Base-by-base conservation (phyloP, 2,329 filamentous ascomycete species). In the Geosmithia morbida region DNA sequence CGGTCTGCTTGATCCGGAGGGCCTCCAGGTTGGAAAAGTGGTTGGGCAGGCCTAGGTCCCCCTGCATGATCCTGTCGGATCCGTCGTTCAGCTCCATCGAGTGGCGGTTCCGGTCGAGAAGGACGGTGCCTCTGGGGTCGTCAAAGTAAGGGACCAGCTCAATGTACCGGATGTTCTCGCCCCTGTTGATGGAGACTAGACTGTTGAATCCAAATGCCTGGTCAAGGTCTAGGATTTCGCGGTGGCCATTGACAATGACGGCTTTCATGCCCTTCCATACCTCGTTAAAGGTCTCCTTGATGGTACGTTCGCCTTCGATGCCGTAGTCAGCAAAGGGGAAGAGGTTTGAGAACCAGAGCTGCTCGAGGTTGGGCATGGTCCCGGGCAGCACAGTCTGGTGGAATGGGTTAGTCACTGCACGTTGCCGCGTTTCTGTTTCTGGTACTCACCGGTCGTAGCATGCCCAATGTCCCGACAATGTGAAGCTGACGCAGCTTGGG, bases 191-290 rank as follows among this genome's bases (percentile, higher is more conserved):
- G 39, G 37, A 41, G 16, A 42, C 39, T 7, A 29, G 16, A 6
- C 11, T 7, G 16, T 41, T 18, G 56, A 62, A 1, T 55, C 53
- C n/a, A 63, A 44, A 16, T 49, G 49, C 8, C 50, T 55, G 16
- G 61, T 49, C 13, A 54, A 51, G 22, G 48, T 42, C 16, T 14
- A 56, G 41, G 14, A 54, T 17, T 39, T 40, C 44, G 44, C 14
- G 22, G 10, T 30, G 13, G 19, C 55, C 59, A 13, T 48, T 51
- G 18, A 59, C 51, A 19, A 59, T 52, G 16, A 66, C 48, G 1
- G 52, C 58, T 45, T 58, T 58, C 33, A 67, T 55, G 11, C 55
- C 49, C 17, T 48, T 48, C 62, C 62, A 66, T 14, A 58, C 40
- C 6, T 45, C 41, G 17, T 17, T 19, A 14, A 45, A 19, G 20